Evolutionary conservation across 1,139 yeast species (phyloP).

Genomic region (Debaryomyces coudertii): DNA sequence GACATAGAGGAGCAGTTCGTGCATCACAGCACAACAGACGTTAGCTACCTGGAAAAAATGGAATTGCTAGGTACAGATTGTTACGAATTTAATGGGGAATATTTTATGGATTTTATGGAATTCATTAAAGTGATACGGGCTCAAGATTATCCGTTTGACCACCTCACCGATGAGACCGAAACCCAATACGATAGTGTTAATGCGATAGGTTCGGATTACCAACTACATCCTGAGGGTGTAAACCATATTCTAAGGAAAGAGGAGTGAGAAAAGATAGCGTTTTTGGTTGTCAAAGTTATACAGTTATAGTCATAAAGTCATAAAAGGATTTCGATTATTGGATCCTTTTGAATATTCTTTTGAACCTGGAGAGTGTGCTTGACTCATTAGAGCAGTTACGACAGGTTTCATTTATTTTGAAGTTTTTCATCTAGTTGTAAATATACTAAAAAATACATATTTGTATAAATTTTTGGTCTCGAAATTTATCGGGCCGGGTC

Average conservation of each 20-base stretch:
- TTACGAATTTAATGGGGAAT: conserved; percentile 57
- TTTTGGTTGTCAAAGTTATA: neutral
- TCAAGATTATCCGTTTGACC: conserved; percentile 36
- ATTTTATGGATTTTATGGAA: conserved; percentile 50
- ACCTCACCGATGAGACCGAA: conserved; percentile 13
- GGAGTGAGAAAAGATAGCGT: neutral
- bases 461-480: neutral
- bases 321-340: neutral
- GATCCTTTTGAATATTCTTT: no score
- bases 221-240: conserved; percentile 19
- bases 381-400: neutral
- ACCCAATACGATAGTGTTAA: conserved; percentile 9
- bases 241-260: conserved; percentile 16
- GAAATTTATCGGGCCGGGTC: neutral
- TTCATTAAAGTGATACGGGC: conserved; percentile 48
- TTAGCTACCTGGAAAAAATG: conserved; percentile 28
- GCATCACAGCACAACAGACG: conserved; percentile 13
- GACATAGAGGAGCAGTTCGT: conserved; percentile 26
- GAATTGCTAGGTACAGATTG: conserved; percentile 55
- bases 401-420: neutral
- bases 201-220: conserved; percentile 22
- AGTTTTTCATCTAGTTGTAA: neutral
- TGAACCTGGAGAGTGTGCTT: neutral
- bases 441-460: neutral
- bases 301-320: neutral